A percentile compares a stretch with the other conserved stretches of the same genome.
These are phyloP conservation scores for Verticillium zaregamsianum DNA, from an alignment of 2,329 filamentous ascomycete species.

Conservation along the genomic window DNA sequence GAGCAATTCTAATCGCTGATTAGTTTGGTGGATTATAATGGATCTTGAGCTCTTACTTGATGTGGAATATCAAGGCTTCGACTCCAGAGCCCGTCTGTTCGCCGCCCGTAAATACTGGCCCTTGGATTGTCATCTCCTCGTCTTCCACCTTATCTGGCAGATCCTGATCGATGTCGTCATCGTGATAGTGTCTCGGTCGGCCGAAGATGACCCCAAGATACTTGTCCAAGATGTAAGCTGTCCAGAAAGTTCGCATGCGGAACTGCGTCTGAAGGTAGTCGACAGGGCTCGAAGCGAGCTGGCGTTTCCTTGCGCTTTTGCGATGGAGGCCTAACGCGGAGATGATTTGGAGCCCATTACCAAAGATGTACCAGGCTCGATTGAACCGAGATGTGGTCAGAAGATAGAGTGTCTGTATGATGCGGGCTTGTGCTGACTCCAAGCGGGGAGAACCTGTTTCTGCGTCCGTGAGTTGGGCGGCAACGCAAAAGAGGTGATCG, in stretches of 20 bases:
- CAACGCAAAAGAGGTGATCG: conserved; percentile 38
- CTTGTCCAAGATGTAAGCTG: conserved; percentile 57
- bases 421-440: conserved; percentile 51
- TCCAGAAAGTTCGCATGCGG: conserved; percentile 57
- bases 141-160: conserved; percentile 52
- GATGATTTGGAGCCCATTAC: conserved; percentile 48
- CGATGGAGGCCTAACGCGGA: conserved; percentile 36
- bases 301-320: conserved; percentile 25
- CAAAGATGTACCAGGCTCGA: conserved; percentile 56
- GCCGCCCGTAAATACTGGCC: conserved; percentile 19
- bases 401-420: conserved; percentile 54
- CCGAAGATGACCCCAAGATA: conserved; percentile 62
- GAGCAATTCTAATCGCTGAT: conserved; percentile 20
- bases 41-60: conserved; percentile 24
- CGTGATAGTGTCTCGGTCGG: conserved; percentile 55
- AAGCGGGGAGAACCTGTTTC: conserved; percentile 21
- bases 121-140: conserved; percentile 44
- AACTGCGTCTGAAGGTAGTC: conserved; percentile 47
- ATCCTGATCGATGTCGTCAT: conserved; percentile 60
- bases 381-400: conserved; percentile 55
- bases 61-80: conserved; percentile 42
- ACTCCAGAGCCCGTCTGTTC: conserved; percentile 40
- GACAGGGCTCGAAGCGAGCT: conserved; percentile 1
- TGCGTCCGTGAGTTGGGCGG: conserved; percentile 26
- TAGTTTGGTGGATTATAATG: conserved; percentile 14